Base-by-base conservation (phyloP, 1,284 basidiomycete species). In the Lignosus rhinocerotis region DNA sequence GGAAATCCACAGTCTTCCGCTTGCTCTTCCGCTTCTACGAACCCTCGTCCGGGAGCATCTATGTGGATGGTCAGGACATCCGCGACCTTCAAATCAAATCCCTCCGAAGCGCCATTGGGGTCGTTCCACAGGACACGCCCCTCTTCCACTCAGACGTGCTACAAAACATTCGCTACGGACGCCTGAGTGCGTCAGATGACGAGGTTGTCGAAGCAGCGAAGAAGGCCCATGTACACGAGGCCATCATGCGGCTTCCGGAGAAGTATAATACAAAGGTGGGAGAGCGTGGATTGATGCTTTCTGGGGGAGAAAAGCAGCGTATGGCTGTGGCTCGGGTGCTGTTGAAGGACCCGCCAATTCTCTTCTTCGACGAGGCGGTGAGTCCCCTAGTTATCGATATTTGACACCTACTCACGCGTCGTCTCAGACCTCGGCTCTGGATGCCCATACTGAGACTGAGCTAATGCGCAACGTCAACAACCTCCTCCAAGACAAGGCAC, bases 301-400 rank as follows among this genome's bases (percentile, higher is more conserved):
- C 93, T 14, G 96, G 96, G 0, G 96, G 97, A 0, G 96, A 99
- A 80, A 98, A 99, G 75, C 96, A 99, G 79, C 78, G 97, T 44
- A 74, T 99, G 63, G 97, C 96, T 0, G 93, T 99, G 12, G 97
- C 96, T 6, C 79, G 97, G 16, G 86, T 97, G 44, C 75, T 99
- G 66, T 76, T 99, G 50, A 98, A 98, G 76, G 91, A 99, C 72
- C 94, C 96, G 0, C 88, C 89, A 3, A 97, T 98, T 68, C 71
- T 98, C 68, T 98, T 99, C 78, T 98, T 99, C 69, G 96, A 99
- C 70, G 96, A 99, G 76, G 96, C 97, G 34, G 93, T 93, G 67
- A 72, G 90, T 79, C 16, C 11, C 12, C 12, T 19, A 10, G 3
- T 19, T 9, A 30, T 14, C 25, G 11, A 3, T 12, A 3, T 1